A percentile compares a stretch with the other conserved stretches of the same genome.
phyloP scores from a whole-genome alignment of 2,329 filamentous ascomycete genomes.

The Fusarium decemcellulare region DNA sequence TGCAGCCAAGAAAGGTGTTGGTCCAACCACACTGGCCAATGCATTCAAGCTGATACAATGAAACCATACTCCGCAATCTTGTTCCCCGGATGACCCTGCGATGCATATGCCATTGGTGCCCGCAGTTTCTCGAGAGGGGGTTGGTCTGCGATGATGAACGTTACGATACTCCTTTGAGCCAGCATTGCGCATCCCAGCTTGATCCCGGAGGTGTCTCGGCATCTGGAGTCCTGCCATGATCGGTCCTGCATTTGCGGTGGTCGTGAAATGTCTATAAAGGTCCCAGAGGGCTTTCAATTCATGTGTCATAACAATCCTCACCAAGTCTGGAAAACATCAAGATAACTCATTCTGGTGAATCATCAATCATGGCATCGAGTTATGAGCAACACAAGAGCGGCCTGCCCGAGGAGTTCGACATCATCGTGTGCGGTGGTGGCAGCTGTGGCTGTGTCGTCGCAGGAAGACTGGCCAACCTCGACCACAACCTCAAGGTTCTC shows the following conservation, averaged over 20 bases:
- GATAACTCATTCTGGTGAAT: conserved; percentile 1
- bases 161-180: conserved; percentile 32
- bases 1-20: conserved; percentile 36
- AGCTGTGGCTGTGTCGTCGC: conserved; percentile 74
- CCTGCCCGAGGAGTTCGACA: conserved; percentile 83
- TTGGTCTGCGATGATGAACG: conserved; percentile 26
- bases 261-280: conserved; percentile 26
- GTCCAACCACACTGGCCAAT: conserved; percentile 7
- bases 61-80: conserved; percentile 33
- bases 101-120: conserved; percentile 43
- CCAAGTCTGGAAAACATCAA: neutral
- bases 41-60: conserved; percentile 31
- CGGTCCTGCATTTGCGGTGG: neutral
- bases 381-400: conserved; percentile 24
- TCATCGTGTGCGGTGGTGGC: conserved; percentile 83
- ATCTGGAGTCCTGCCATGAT: conserved; percentile 28
- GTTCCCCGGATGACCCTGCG: conserved; percentile 32
- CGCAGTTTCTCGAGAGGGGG: conserved; percentile 41
- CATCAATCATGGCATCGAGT: conserved; percentile 40
- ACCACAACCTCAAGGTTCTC: conserved; percentile 79
- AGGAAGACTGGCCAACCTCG: conserved; percentile 79
- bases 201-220: conserved; percentile 40
- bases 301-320: neutral
- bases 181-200: conserved; percentile 26
- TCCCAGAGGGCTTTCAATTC: neutral